Percentiles rank a stretch among this genome's conserved stretches.
phyloP scores from a whole-genome alignment of 345 rosid species.

The Brassica rapa region DNA sequence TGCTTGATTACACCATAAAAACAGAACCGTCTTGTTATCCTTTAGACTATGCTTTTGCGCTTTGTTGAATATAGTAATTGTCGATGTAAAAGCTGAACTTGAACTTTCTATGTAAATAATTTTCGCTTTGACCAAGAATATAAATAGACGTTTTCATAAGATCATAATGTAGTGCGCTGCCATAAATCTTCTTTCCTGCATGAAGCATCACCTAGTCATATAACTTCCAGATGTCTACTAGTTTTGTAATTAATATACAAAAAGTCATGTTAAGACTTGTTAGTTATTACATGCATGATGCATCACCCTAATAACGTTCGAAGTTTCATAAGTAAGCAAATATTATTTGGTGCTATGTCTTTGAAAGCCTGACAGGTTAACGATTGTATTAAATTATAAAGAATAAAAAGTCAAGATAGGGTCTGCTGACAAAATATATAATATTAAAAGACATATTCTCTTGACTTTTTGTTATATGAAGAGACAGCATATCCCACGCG shows the following conservation, averaged over 20 bases:
- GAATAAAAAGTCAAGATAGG: background rate
- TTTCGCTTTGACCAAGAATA: background rate
- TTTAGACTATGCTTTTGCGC: background rate
- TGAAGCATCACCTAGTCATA: background rate
- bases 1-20: constrained; percentile 10
- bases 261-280: background rate
- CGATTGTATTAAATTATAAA: background rate
- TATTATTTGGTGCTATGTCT: constrained; percentile 18
- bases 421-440: background rate
- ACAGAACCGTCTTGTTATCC: constrained; percentile 7
- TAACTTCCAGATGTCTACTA: background rate
- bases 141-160: background rate
- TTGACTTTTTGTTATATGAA: background rate
- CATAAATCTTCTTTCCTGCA: background rate
- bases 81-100: constrained; percentile 24
- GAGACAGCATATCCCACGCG: constrained; percentile 24
- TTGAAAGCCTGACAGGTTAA: constrained; percentile 1
- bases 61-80: constrained; percentile 5
- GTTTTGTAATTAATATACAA: background rate
- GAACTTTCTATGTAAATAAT: constrained; percentile 8
- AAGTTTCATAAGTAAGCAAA: background rate
- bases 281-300: constrained; percentile 14
- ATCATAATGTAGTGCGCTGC: background rate
- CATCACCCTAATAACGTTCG: background rate
- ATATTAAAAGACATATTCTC: background rate